Percentiles rank a stretch among this genome's conserved stretches.
Conservation (phyloP, 2,329 filamentous ascomycete species). For the Aureobasidium uvarum region DNA sequence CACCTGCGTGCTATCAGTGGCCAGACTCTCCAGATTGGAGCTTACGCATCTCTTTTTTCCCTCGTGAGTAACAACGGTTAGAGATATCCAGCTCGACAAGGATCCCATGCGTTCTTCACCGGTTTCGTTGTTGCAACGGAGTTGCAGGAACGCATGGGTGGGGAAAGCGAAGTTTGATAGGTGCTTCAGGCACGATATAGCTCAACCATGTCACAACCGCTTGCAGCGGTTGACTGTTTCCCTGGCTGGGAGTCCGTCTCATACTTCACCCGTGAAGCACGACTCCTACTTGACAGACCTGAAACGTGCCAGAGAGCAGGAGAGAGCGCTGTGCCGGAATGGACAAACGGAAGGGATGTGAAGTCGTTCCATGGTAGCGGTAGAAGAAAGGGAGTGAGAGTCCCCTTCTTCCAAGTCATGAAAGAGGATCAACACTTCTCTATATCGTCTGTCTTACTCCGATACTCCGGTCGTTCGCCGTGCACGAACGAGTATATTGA, state of each 20-base stretch:
- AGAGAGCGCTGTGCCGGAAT: background rate
- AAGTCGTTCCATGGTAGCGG: background rate
- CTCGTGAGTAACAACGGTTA: background rate
- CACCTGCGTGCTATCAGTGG: background rate
- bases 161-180: conserved; percentile 13
- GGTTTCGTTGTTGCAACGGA: conserved; percentile 7
- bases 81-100: background rate
- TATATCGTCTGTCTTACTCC: conserved; percentile 20
- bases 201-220: conserved; percentile 10
- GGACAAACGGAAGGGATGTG: conserved; percentile 8
- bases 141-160: conserved; percentile 12
- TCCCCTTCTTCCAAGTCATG: background rate
- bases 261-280: background rate
- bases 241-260: conserved; percentile 14
- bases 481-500: conserved; percentile 14
- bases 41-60: background rate
- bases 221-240: conserved; percentile 12
- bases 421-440: background rate
- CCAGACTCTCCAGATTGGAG: background rate
- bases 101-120: background rate
- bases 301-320: conserved; percentile 5
- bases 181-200: conserved; percentile 10
- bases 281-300: conserved; percentile 1
- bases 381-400: background rate
- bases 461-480: conserved; percentile 19